Base-by-base conservation (phyloP, 2,329 filamentous ascomycete species). In the Samsoniella hepiali region DNA sequence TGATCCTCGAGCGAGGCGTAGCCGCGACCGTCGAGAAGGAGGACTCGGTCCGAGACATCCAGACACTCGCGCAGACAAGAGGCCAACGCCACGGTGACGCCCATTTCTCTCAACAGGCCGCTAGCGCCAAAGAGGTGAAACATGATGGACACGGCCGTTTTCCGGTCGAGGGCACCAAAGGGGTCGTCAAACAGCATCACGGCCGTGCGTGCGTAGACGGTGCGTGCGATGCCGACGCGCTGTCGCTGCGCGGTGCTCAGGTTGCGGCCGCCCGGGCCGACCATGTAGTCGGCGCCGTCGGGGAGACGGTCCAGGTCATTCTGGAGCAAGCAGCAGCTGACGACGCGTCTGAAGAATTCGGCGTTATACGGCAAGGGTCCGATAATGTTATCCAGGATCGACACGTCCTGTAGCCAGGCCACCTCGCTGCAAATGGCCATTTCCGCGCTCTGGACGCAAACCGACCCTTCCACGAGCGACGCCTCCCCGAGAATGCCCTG, bases 151-250 rank as follows among this genome's bases (percentile, higher is more conserved):
- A 62, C 59, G 8, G 59, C 59, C 15, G 59, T 62, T 29, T 56
- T 62, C 6, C 51, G 40, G 15, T 62, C 59, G 17, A 62, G 59
- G 9, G 51, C 27, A 8, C 40, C 51, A 31, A 62, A 62, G 10
- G 59, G 59, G 22, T 62, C 59, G 15, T 62, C 59, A 9, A 62
- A 62, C n/a, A 62, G 51, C 59, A 62, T 62, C 3, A 62, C 59
- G 8, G 59, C 49, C 6, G 59, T 55, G 40, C 59, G 59, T 8
- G 59, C 40, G 17, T 62, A 62, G 1, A 62, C 59, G 31, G 59
- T 62, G 13, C 59, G 38, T 10, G 59, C 59, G 10, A 62, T 62
- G 1, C 59, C 62, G 22, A 63, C 54, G 34, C 54, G 29, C 31
- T 58, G 55, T 8, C 55, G 45, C 32, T 63, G 62, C 5, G 55